These are phyloP conservation scores for Saccharomyces hybrid DNA, from an alignment of 1,139 yeast genomes.

Conservation along the genomic window DNA sequence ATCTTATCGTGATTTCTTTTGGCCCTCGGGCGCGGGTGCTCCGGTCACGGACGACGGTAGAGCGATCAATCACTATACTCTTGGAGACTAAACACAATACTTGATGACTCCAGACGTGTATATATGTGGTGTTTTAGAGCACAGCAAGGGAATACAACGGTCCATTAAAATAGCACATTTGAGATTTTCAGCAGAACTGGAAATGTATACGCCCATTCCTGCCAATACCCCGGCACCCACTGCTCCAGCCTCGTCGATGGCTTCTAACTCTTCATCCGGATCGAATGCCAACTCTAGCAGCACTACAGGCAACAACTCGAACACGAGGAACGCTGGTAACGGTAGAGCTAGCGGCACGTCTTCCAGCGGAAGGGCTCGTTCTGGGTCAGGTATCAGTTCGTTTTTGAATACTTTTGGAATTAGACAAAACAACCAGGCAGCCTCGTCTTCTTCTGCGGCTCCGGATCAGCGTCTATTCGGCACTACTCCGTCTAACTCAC, in stretches of 20 bases:
- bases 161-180: neutral
- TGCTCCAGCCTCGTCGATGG: neutral
- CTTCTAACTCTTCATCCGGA: neutral
- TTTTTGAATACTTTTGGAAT: constrained; percentile 25
- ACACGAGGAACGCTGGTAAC: neutral
- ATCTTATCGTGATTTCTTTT: neutral
- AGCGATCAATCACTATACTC: neutral
- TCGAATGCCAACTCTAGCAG: neutral
- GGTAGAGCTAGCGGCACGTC: neutral
- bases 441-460: constrained; percentile 1
- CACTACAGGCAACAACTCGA: neutral
- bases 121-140: neutral
- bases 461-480: constrained; percentile 1
- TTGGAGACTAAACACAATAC: neutral
- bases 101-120: neutral
- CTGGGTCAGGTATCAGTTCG: constrained; percentile 15
- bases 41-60: neutral
- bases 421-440: constrained; percentile 14
- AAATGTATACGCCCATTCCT: neutral
- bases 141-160: neutral
- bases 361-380: neutral
- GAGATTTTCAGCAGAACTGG: neutral
- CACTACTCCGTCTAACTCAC: neutral
- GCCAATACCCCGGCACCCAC: neutral
- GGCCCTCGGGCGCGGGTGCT: no score